Evolutionary conservation across 495 filamentous ascomycete species (phyloP), one percentile per base, ranked within the genome.

Genomic region (Talaromyces wortmannii): DNA sequence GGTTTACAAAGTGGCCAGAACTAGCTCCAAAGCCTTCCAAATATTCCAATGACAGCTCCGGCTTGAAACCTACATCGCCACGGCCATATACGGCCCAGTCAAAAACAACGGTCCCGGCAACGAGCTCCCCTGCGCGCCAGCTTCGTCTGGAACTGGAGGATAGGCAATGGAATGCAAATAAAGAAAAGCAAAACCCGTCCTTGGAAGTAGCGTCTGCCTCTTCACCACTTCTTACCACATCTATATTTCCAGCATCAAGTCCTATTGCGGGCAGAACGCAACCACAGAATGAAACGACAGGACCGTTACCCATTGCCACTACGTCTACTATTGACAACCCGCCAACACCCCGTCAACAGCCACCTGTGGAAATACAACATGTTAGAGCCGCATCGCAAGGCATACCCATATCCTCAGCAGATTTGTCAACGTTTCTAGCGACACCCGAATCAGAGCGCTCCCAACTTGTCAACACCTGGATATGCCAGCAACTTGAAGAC

Each of bases 401-500:
- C 56, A 23, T 52, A 49, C 45, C 32, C 55, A 23, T 13, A 48
- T 11, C 51, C 11, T 59, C 59, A 3, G 63, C 65, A 48, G 61
- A 72, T 29, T 62, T 72, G 6, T 62, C 77, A 1, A 45, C 70
- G 1, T 79, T 69, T 46, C 53, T 68, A 0, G 55, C 64, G 3
- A 53, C 63, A 4, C 68, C 74, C 4, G 67, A 71, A 0, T 44
- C 60, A 11, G 72, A 75, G 45, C 66, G 75, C 15, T 60, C 58
- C 29, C 63, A 53, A 5, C 61, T 67, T 4, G 56, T 81, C 15
- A 66, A 77, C 30, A 67, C 68, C 10, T 72, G 72, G 73, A 73
- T 81, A 49, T 73, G 69, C 42, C 64, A 69, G 29, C 66, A 73
- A 46, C 55, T 79, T 3, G 60, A 75, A 31, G 73, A 81, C 46